phyloP scores from a whole-genome alignment of 2,329 filamentous ascomycete genomes.

The Pyrenochaeta sp. region DNA sequence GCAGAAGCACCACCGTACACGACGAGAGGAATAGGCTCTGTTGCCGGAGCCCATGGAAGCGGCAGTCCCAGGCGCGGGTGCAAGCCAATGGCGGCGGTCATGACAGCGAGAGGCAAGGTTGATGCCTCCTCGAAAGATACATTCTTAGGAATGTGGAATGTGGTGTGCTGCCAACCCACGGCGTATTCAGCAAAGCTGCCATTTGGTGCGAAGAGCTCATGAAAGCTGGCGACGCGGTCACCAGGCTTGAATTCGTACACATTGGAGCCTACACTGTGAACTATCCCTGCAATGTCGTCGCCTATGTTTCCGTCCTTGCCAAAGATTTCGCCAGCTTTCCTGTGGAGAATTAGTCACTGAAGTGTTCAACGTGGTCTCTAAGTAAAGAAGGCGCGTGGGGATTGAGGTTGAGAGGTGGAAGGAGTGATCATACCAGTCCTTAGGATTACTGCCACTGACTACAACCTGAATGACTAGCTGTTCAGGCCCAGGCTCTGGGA shows the following conservation, averaged over 20 bases:
- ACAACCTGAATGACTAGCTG: constrained; percentile 44
- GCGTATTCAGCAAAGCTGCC: constrained; percentile 69
- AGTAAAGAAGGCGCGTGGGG: too few species aligned
- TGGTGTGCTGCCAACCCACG: constrained; percentile 61
- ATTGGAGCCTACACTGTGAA: constrained; percentile 61
- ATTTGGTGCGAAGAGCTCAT: constrained; percentile 57
- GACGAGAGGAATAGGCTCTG: constrained; percentile 28
- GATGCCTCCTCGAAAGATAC: constrained; percentile 58
- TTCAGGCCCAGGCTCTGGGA: constrained; percentile 24
- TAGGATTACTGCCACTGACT: constrained; percentile 48
- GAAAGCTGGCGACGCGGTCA: constrained; percentile 63
- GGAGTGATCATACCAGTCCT: too few species aligned
- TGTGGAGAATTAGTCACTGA: too few species aligned
- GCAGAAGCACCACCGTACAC: constrained; percentile 47
- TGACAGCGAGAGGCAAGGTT: constrained; percentile 52
- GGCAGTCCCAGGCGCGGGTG: constrained; percentile 50
- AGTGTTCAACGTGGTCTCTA: too few species aligned
- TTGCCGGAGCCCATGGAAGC: constrained; percentile 41
- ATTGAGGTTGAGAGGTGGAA: too few species aligned
- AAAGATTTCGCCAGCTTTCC: too few species aligned
- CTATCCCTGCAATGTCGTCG: constrained; percentile 62
- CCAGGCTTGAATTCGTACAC: constrained; percentile 64
- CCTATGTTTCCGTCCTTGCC: too few species aligned
- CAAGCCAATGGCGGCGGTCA: constrained; percentile 53
- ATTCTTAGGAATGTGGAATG: constrained; percentile 60